Percentiles rank a stretch among this genome's conserved stretches.
Evolutionary conservation across 1,284 basidiomycete genomes (phyloP).

Genomic region (Rhodotorula mucilaginosa): DNA sequence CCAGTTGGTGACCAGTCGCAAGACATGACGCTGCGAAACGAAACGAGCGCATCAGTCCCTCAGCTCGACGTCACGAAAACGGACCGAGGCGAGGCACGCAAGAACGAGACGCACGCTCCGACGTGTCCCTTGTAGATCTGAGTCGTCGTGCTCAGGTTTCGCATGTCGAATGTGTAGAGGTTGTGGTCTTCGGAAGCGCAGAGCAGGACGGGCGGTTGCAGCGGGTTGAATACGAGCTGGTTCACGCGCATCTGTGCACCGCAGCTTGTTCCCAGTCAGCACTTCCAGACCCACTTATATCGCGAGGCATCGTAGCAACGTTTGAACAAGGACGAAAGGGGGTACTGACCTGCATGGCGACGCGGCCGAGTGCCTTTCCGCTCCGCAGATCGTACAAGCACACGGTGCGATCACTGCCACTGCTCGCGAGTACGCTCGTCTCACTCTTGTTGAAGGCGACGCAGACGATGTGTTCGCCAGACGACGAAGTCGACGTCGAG

Average conservation of each 20-base stretch:
- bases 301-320: background rate
- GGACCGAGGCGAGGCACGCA: too few species aligned
- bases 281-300: background rate
- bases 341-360: conserved; percentile 75
- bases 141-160: conserved; percentile 75
- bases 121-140: conserved; percentile 98
- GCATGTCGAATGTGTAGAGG: conserved; percentile 95
- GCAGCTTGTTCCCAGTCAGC: background rate
- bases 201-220: conserved; percentile 84
- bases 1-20: conserved; percentile 70
- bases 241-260: conserved; percentile 57
- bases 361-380: conserved; percentile 84
- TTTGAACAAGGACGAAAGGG: conserved; percentile 1
- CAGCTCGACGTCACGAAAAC: background rate
- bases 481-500: conserved; percentile 68
- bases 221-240: conserved; percentile 89
- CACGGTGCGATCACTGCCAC: conserved; percentile 91
- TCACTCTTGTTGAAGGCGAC: conserved; percentile 94
- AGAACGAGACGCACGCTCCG: conserved; percentile 57
- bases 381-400: conserved; percentile 94
- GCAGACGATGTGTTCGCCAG: conserved; percentile 76
- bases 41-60: background rate
- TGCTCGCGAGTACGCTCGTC: conserved; percentile 84
- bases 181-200: conserved; percentile 98
- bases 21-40: conserved; percentile 44